Evolutionary conservation across 352 stramenopile genomes (phyloP), one percentile per base, ranked within the genome.

Genomic region (Phytophthora foliorum): DNA sequence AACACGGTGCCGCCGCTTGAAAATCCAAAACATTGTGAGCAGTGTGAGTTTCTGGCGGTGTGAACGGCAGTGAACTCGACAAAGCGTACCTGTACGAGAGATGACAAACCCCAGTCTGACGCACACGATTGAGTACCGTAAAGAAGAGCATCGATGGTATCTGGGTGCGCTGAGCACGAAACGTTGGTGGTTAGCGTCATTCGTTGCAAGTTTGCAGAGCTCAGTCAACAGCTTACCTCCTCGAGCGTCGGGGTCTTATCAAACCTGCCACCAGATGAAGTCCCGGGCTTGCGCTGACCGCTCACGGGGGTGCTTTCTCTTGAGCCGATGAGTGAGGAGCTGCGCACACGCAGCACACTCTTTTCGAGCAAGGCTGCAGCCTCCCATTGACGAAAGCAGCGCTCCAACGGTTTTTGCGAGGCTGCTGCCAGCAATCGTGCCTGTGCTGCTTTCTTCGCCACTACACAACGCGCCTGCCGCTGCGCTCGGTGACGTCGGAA

Each of bases 71-170:
- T 21, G 58, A 25, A 42, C 16, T 11, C 24, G n/a, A 4, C 8
- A 22, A 34, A 19, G 21, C 63, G 3, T 61, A 89, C 85, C 75
- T 84, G 48, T 76, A 75, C 0, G 84, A 84, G 38, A 92, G 75
- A 45, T 92, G 86, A 22, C 86, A 86, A 24, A 92, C 77, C 6
- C 86, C 86, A 10, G 64, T 83, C 59, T 84, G 75, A 5, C 86
- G 86, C 24, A 90, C 83, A 16, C 82, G 80, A 36, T 89, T 91
- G 16, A 94, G 79, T 29, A 94, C 11, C 21, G 84, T 89, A 57
- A 87, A 94, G 58, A 92, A 94, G 11, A 91, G 62, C 25, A 92
- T 74, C 7, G 80, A 88, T 2, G 86, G 81, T 17, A 94, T 76
- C 52, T 89, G 69, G 0, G 82, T 73, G 34, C 81, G 58, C 86